A percentile compares a stretch with the other conserved stretches of the same genome.
Conservation (phyloP, 768 basidiomycete genomes). For the Cubamyces sp. region DNA sequence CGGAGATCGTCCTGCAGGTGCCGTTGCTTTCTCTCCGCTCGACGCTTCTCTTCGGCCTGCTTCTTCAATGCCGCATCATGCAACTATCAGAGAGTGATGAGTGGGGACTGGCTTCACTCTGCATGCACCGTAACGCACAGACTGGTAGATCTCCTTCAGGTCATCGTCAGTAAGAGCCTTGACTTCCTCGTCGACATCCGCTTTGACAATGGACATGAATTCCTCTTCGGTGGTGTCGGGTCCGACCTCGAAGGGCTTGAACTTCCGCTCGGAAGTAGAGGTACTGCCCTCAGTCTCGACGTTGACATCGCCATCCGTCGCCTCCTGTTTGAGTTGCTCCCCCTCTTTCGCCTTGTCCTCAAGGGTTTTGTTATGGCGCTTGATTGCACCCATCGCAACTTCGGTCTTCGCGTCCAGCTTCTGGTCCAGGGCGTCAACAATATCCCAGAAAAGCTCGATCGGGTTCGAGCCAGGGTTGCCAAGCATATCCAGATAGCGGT, state of each 20-base stretch:
- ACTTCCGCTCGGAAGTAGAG: constrained; percentile 18
- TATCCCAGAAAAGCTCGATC: constrained; percentile 95
- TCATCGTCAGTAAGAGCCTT: constrained; percentile 54
- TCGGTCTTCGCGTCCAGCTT: constrained; percentile 78
- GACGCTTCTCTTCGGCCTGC: constrained; percentile 85
- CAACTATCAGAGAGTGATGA: constrained; percentile 50
- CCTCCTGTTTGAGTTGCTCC: constrained; percentile 29
- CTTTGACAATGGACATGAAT: constrained; percentile 60
- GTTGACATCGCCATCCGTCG: constrained; percentile 35
- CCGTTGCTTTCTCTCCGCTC: constrained; percentile 80
- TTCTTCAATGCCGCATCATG: constrained; percentile 71
- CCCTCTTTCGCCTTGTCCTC: constrained; percentile 37
- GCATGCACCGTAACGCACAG: constrained; percentile 48
- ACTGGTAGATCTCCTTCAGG: constrained; percentile 59
- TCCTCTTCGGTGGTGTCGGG: constrained; percentile 70
- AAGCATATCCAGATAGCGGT: constrained; percentile 84
- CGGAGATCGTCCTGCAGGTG: constrained; percentile 95
- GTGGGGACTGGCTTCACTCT: background rate
- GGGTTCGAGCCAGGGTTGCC: constrained; percentile 95
- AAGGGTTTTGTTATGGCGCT: constrained; percentile 47
- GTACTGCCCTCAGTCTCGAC: constrained; percentile 21
- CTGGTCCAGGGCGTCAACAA: constrained; percentile 86
- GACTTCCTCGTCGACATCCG: constrained; percentile 55
- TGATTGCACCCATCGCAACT: constrained; percentile 65
- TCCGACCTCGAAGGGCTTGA: constrained; percentile 45